Evolutionary conservation across 2,329 filamentous ascomycete genomes (phyloP).

Genomic region (Talaromyces sp.): DNA sequence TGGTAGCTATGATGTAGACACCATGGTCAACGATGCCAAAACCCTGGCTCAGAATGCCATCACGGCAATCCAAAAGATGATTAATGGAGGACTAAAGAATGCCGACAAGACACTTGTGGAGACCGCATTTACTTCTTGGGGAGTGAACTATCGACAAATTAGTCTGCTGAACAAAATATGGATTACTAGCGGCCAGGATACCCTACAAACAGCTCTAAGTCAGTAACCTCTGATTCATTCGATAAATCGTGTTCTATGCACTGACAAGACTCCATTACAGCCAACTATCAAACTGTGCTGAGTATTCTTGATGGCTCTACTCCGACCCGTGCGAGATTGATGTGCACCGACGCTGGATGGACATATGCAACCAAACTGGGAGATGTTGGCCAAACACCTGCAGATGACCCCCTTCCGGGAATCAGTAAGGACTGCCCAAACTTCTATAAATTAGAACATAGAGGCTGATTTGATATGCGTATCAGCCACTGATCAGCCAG

Average conservation of each 20-base stretch:
- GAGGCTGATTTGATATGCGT: neutral
- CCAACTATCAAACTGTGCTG: neutral
- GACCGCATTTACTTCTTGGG: neutral
- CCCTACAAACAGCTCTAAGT: neutral
- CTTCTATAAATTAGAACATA: neutral
- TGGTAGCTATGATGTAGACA: neutral
- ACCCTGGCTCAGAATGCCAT: neutral
- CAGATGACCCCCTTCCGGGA: neutral
- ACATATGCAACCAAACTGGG: neutral
- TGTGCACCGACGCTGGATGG: neutral
- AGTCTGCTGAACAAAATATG: neutral
- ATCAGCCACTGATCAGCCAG: neutral
- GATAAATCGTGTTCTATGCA: neutral
- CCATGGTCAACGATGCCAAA: conserved; percentile 3
- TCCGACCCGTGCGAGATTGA: neutral
- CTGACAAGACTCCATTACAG: neutral
- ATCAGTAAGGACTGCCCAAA: neutral
- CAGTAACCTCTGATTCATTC: neutral
- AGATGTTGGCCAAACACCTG: neutral
- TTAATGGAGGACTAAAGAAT: neutral
- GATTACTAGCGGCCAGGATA: neutral
- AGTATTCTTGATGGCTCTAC: neutral
- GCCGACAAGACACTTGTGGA: neutral
- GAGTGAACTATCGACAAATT: neutral
- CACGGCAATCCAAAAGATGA: neutral